These are phyloP conservation scores for Leucaena leucocephala DNA, from an alignment of 306 rosid species.

Conservation along the genomic window DNA sequence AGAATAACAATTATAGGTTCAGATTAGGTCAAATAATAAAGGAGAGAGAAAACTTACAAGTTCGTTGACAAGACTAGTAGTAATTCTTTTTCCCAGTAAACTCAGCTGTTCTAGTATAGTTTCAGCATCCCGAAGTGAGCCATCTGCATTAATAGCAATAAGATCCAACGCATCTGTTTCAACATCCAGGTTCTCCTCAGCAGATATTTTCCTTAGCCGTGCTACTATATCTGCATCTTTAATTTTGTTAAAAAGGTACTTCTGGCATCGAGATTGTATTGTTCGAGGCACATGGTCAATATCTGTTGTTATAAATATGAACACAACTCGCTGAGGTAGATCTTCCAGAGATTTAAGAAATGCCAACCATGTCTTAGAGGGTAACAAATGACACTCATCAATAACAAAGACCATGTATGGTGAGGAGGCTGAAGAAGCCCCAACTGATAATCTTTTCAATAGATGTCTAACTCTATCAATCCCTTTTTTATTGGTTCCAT, in stretches of 20 bases:
- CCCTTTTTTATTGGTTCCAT: constrained; percentile 87
- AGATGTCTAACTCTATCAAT: constrained; percentile 75
- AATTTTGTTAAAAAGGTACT: constrained; percentile 89
- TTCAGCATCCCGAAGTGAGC: constrained; percentile 98
- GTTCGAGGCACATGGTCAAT: constrained; percentile 93
- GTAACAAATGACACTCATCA: constrained; percentile 92
- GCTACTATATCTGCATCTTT: constrained; percentile 82
- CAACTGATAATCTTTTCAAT: constrained; percentile 57
- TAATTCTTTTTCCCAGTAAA: constrained; percentile 88
- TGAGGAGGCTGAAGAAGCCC: constrained; percentile 56
- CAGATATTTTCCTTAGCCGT: constrained; percentile 76
- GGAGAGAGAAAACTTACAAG: constrained; percentile 68
- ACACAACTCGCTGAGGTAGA: constrained; percentile 85
- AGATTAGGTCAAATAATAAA: constrained; percentile 30
- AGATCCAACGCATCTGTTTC: constrained; percentile 90
- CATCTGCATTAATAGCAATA: constrained; percentile 94
- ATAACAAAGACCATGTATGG: constrained; percentile 75
- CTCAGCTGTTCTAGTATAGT: constrained; percentile 97
- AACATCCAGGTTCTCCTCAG: constrained; percentile 75
- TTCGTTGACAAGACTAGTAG: constrained; percentile 92
- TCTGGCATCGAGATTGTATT: constrained; percentile 92
- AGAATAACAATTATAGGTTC: constrained; percentile 11
- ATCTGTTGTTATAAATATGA: constrained; percentile 86
- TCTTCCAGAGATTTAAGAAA: constrained; percentile 93
- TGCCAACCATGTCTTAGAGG: constrained; percentile 92